Conservation (phyloP, 306 rosid species). For the Cucumis hystrix region DNA sequence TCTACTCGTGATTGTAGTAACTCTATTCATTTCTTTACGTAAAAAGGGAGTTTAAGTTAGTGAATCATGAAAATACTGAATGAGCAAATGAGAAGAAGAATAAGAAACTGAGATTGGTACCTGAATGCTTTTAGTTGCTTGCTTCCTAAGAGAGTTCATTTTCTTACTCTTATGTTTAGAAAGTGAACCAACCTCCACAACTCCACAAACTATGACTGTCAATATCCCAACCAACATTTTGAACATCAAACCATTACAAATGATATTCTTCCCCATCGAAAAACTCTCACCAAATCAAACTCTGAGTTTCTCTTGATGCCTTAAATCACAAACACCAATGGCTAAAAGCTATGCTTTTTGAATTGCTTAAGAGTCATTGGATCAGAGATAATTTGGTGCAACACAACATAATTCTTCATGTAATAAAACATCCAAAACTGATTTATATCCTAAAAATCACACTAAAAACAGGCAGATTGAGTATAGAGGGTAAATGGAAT, state of each 20-base stretch:
- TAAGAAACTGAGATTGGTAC: constrained; percentile 10
- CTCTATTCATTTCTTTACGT: no score
- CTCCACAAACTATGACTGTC: constrained; percentile 3
- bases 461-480: no score
- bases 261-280: background rate
- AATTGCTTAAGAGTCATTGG: background rate
- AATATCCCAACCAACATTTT: constrained; percentile 21
- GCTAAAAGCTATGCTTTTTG: background rate
- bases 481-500: no score
- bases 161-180: constrained; percentile 29
- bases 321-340: background rate
- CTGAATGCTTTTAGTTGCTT: constrained; percentile 36
- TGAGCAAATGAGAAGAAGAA: background rate
- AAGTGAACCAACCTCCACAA: constrained; percentile 12
- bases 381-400: no score
- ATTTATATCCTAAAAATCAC: no score
- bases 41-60: no score
- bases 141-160: constrained; percentile 29
- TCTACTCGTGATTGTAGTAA: no score
- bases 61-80: no score
- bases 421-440: no score
- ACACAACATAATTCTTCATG: no score
- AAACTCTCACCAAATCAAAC: background rate
- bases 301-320: background rate
- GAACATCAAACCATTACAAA: background rate